A percentile compares a stretch with the other conserved stretches of the same genome.
phyloP scores from a whole-genome alignment of 129 eudicot species.

The Scalesia atractyloides region DNA sequence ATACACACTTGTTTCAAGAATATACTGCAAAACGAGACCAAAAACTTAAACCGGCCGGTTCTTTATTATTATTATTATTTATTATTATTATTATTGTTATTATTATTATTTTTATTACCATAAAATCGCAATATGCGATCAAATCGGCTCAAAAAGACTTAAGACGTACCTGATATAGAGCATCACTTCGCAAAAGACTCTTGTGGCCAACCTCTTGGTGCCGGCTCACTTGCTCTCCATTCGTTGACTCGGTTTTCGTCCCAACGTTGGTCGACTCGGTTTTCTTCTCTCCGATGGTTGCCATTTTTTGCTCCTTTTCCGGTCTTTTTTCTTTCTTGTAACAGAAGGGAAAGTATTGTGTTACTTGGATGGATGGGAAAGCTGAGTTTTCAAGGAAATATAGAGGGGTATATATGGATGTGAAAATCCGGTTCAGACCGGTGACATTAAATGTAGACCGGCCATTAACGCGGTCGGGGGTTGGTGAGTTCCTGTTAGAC shows the following conservation, averaged over 20 bases:
- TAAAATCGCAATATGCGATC: background rate
- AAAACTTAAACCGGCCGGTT: slow-evolving; percentile 5
- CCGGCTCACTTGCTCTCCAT: slow-evolving; percentile 37
- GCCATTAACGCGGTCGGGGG: slow-evolving; percentile 44
- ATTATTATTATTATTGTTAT: background rate
- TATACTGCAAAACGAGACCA: slow-evolving; percentile 44
- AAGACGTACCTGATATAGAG: slow-evolving; percentile 65
- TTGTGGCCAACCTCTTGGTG: slow-evolving; percentile 88
- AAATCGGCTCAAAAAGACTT: background rate
- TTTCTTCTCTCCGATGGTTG: slow-evolving; percentile 43
- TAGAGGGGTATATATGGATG: slow-evolving; percentile 44
- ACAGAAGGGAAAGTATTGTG: background rate
- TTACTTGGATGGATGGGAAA: background rate
- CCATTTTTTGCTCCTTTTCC: slow-evolving; percentile 26
- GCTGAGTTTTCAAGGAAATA: slow-evolving; percentile 26
- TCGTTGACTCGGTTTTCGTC: slow-evolving; percentile 37
- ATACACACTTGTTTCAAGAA: slow-evolving; percentile 84
- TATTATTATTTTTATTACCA: background rate
- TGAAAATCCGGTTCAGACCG: slow-evolving; percentile 40
- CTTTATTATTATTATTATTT: background rate
- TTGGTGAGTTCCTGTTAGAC: slow-evolving; percentile 42
- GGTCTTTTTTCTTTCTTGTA: background rate
- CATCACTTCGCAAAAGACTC: slow-evolving; percentile 87
- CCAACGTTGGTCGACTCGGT: slow-evolving; percentile 34
- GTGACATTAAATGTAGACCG: slow-evolving; percentile 26